Evolutionary conservation across 306 rosid genomes (phyloP).

Genomic region (Vicia villosa): DNA sequence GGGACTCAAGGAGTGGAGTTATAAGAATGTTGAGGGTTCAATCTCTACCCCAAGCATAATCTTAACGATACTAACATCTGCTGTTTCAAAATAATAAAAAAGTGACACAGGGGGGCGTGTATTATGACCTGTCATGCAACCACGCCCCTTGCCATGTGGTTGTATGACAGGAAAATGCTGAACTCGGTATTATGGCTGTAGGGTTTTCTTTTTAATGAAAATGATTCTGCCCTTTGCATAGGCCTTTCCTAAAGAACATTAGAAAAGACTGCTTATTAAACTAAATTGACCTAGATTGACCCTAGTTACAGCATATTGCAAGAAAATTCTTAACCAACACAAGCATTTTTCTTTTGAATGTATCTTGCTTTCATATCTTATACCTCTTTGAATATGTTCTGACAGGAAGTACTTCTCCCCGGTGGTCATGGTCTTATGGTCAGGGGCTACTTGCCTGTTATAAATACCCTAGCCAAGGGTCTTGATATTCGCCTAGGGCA

Average conservation of each 20-base stretch:
- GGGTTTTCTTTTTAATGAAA: not conserved
- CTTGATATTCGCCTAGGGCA: conserved; percentile 87
- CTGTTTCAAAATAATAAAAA: not conserved
- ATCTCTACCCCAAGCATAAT: not conserved
- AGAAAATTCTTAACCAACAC: not conserved
- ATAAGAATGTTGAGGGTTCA: not conserved
- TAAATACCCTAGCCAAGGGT: conserved; percentile 93
- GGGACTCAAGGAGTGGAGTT: not conserved
- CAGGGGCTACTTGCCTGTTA: conserved; percentile 93
- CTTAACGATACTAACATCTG: not conserved
- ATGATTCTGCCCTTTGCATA: not conserved
- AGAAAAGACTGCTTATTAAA: not conserved
- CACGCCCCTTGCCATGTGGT: not conserved
- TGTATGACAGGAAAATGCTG: conserved; percentile 1
- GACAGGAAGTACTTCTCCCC: conserved; percentile 90
- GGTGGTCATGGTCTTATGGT: conserved; percentile 99
- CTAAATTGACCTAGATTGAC: not conserved
- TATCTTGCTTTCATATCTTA: conserved; percentile 3
- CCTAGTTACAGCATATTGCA: conserved; percentile 12
- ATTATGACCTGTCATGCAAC: not conserved
- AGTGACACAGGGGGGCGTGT: not conserved
- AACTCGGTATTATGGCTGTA: conserved; percentile 10
- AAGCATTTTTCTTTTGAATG: not conserved
- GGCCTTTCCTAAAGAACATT: not conserved
- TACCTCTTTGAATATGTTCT: conserved; percentile 8